A percentile compares a stretch with the other conserved stretches of the same genome.
Evolutionary conservation across 2,329 filamentous ascomycete genomes (phyloP).

Genomic region (Colletotrichum horii): DNA sequence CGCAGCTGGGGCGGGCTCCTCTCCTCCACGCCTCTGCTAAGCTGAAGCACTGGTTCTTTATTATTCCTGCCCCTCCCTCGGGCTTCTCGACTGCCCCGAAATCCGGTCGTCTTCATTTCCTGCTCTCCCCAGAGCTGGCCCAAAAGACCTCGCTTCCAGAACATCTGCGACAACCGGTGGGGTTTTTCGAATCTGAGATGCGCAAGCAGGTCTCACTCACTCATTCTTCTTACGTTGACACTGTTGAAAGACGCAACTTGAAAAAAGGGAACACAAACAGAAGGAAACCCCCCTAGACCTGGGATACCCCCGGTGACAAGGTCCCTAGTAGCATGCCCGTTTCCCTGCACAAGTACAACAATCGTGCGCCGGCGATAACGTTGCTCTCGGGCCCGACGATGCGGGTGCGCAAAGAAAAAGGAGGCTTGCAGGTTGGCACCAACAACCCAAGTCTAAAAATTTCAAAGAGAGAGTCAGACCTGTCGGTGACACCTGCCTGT

Average conservation of each 20-base stretch:
- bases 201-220: background rate
- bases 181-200: background rate
- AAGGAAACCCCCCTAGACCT: background rate
- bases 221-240: background rate
- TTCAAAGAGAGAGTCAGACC: background rate
- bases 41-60: background rate
- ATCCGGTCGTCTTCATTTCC: constrained; percentile 12
- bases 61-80: constrained; percentile 3
- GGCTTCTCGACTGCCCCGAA: constrained; percentile 12
- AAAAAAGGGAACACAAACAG: background rate
- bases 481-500: background rate
- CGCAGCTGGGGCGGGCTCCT: background rate
- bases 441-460: background rate
- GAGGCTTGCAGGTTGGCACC: background rate
- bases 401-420: background rate
- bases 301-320: background rate
- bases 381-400: background rate
- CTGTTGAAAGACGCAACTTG: background rate
- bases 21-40: background rate
- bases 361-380: background rate
- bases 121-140: background rate
- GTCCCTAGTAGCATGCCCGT: background rate
- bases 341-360: background rate
- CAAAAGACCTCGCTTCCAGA: background rate
- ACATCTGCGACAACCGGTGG: background rate